Evolutionary conservation across 768 basidiomycete species (phyloP).

Genomic region (Termitomyces sp.): DNA sequence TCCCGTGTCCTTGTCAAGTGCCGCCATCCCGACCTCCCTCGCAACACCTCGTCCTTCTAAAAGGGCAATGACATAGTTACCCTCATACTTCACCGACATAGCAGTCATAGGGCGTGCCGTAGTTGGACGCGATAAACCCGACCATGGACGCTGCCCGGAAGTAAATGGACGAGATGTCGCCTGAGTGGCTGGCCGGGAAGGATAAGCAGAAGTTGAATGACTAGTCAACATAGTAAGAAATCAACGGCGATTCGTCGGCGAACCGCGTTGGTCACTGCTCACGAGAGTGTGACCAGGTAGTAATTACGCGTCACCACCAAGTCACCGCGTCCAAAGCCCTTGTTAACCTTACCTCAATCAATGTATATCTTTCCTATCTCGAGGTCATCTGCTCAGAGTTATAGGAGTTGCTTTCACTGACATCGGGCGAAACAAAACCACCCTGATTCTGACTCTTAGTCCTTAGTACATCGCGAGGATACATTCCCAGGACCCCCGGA

Average conservation of each 20-base stretch:
- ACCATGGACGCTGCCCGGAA: slow-evolving; percentile 41
- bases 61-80: slow-evolving; percentile 63
- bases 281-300: background rate
- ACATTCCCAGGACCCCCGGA: no score
- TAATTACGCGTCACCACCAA: no score
- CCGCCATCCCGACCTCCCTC: slow-evolving; percentile 85
- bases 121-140: slow-evolving; percentile 56
- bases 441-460: no score
- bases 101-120: slow-evolving; percentile 68
- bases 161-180: slow-evolving; percentile 4
- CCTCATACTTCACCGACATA: slow-evolving; percentile 56
- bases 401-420: no score
- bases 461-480: no score
- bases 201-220: background rate
- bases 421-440: no score
- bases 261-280: background rate
- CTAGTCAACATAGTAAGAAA: background rate
- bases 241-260: no score
- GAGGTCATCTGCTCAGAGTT: no score
- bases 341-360: no score
- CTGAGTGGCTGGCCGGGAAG: slow-evolving; percentile 5
- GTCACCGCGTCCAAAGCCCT: no score
- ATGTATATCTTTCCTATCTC: no score
- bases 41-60: slow-evolving; percentile 78
- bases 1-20: slow-evolving; percentile 78